phyloP scores from a whole-genome alignment of 495 filamentous ascomycete species.

The Penicillium flavigenum region DNA sequence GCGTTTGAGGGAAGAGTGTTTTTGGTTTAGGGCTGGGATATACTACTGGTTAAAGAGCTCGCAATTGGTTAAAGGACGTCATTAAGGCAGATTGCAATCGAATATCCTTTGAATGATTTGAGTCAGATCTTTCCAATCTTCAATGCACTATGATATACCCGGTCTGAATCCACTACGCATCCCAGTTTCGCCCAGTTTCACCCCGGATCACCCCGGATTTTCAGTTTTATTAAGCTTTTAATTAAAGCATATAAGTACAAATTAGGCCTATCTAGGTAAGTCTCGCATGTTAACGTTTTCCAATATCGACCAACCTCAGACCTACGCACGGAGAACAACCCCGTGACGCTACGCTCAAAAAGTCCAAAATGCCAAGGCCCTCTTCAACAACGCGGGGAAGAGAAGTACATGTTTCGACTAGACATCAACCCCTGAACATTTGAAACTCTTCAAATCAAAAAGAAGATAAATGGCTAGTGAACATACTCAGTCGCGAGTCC shows the following conservation, averaged over 20 bases:
- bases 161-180: not conserved
- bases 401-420: constrained; percentile 5
- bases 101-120: not conserved
- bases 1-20: constrained; percentile 12
- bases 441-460: not conserved
- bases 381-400: constrained; percentile 10
- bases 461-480: constrained; percentile 3
- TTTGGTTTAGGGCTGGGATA: constrained; percentile 9
- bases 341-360: constrained; percentile 8
- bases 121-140: not conserved
- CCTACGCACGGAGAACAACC: not conserved
- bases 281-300: not conserved
- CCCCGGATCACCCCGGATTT: not conserved
- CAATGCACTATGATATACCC: not conserved
- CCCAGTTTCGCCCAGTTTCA: not conserved
- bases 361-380: constrained; percentile 7
- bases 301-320: not conserved
- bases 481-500: constrained; percentile 5
- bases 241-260: not conserved
- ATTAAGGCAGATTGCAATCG: not conserved
- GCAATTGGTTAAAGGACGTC: not conserved
- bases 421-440: not conserved
- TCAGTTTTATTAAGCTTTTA: not conserved
- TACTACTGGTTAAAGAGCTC: not conserved
- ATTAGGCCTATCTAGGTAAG: not conserved